Conservation (phyloP, 1,284 basidiomycete genomes). For the Blastosporella zonata region DNA sequence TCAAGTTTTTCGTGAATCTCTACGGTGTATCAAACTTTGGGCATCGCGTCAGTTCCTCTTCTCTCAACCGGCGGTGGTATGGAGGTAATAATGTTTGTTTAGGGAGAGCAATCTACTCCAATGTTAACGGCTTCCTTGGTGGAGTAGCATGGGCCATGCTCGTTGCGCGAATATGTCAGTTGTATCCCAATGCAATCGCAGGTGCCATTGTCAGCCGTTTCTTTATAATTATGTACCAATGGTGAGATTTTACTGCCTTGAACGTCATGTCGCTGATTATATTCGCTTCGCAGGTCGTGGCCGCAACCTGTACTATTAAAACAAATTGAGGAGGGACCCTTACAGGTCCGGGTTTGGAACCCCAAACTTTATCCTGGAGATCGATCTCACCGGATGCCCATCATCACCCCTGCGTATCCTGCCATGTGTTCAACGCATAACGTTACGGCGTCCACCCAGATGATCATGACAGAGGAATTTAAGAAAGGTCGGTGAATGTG, state of each 20-base stretch:
- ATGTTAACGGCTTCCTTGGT: constrained; percentile 96
- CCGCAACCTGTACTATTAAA: constrained; percentile 96
- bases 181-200: constrained; percentile 94
- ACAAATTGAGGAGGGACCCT: constrained; percentile 92
- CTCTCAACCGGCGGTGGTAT: constrained; percentile 7
- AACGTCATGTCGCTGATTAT: constrained; percentile 2
- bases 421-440: constrained; percentile 99
- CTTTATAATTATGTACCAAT: constrained; percentile 96
- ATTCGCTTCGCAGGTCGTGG: constrained; percentile 73
- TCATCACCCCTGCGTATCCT: constrained; percentile 98
- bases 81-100: constrained; percentile 11
- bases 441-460: constrained; percentile 92
- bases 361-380: constrained; percentile 96
- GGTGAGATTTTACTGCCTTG: constrained; percentile 44
- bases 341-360: constrained; percentile 97
- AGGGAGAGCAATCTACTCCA: constrained; percentile 97
- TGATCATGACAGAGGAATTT: constrained; percentile 96
- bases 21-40: constrained; percentile 98
- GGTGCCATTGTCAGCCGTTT: constrained; percentile 96
- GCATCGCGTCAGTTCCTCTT: constrained; percentile 73
- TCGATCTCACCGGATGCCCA: constrained; percentile 97
- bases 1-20: constrained; percentile 88
- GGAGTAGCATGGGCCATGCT: constrained; percentile 99
- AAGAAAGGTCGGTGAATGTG: constrained; percentile 65
- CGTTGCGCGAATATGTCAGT: constrained; percentile 96